Conservation (phyloP, 495 filamentous ascomycete genomes). For the Aspergillus mulundensis region DNA sequence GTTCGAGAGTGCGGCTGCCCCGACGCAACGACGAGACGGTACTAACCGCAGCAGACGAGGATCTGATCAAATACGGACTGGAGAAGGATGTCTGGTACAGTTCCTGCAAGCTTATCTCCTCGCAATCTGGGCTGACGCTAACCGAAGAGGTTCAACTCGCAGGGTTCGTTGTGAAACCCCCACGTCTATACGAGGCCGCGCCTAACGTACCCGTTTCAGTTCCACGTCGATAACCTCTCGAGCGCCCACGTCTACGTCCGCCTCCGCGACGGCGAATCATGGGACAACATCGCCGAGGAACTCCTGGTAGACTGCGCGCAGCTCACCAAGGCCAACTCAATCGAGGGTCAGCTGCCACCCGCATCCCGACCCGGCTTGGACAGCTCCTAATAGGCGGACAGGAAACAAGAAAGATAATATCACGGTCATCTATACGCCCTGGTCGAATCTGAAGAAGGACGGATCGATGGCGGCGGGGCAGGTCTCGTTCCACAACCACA, state of each 20-base stretch:
- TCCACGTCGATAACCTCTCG: slow-evolving; percentile 96
- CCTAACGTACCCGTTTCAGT: slow-evolving; percentile 54
- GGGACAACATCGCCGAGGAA: slow-evolving; percentile 74
- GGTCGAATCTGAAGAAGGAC: slow-evolving; percentile 94
- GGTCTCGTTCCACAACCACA: slow-evolving; percentile 89
- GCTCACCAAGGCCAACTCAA: slow-evolving; percentile 96
- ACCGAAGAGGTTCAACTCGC: neutral
- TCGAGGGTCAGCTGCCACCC: slow-evolving; percentile 62
- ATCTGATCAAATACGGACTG: slow-evolving; percentile 86
- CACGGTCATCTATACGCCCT: slow-evolving; percentile 93
- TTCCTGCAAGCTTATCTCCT: neutral
- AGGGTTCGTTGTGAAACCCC: slow-evolving; percentile 33
- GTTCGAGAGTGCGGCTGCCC: slow-evolving; percentile 76
- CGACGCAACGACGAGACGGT: slow-evolving; percentile 22
- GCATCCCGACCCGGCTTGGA: neutral
- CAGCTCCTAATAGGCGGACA: slow-evolving; percentile 20
- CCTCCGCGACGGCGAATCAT: slow-evolving; percentile 72
- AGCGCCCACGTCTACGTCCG: slow-evolving; percentile 95
- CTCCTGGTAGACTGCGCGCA: slow-evolving; percentile 86
- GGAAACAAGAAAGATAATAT: slow-evolving; percentile 99
- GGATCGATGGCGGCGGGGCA: slow-evolving; percentile 95
- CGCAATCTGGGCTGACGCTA: neutral
- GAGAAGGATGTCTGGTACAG: slow-evolving; percentile 92
- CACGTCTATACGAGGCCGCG: neutral
- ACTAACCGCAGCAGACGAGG: slow-evolving; percentile 67